Evolutionary conservation across 2,329 filamentous ascomycete species (phyloP).

Genomic region (Aspergillus vadensis): DNA sequence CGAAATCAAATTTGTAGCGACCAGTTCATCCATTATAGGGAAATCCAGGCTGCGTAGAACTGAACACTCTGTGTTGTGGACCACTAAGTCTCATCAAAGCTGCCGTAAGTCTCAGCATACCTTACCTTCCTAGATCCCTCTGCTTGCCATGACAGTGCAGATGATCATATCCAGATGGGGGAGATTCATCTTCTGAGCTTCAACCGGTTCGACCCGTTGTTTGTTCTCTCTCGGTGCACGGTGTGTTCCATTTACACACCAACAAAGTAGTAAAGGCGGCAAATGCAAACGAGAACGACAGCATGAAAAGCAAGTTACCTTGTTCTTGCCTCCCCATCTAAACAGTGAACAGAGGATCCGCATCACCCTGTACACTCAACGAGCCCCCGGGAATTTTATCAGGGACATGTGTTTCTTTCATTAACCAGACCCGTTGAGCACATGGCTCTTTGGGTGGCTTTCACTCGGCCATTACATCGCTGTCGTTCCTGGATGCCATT

Average conservation of each 20-base stretch:
- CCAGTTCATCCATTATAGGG: not conserved
- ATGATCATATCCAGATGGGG: not conserved
- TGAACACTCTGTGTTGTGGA: not conserved
- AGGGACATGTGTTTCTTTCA: not conserved
- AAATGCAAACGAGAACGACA: not conserved
- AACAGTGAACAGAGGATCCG: not conserved
- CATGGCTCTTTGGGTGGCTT: not conserved
- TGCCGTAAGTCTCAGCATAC: not conserved
- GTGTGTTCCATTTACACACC: not conserved
- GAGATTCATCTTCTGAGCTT: not conserved
- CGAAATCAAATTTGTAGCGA: constrained; percentile 11
- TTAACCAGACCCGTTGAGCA: not conserved
- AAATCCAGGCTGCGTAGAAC: not conserved
- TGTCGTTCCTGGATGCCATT: not conserved
- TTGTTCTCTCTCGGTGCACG: not conserved
- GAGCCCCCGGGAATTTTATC: not conserved
- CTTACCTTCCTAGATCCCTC: not conserved
- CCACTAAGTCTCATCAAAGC: not conserved
- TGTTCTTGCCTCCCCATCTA: not conserved
- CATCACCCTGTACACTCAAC: not conserved
- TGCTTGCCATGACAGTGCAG: not conserved
- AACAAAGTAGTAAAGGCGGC: not conserved
- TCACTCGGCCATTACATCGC: too few relatives aligned
- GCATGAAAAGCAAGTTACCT: not conserved
- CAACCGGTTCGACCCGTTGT: not conserved